Evolutionary conservation across 192 early-diverging fungal species (phyloP).

Genomic region (Coemansia sp.): DNA sequence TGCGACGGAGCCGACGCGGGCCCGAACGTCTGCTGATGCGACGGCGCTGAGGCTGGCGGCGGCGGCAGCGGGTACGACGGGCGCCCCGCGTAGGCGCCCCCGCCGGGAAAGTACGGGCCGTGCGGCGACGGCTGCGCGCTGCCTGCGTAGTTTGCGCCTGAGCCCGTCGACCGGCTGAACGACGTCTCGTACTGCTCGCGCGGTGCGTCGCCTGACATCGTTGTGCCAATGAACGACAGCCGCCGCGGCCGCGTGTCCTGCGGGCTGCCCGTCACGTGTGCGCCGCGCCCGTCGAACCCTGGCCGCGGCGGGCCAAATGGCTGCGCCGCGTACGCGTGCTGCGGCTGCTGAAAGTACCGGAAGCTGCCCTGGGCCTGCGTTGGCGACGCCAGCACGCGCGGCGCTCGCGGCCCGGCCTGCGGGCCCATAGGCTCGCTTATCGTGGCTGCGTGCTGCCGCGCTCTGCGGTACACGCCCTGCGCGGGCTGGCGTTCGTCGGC

Average conservation of each 20-base stretch:
- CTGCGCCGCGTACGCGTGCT: conserved; percentile 13
- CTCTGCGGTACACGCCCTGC: conserved; percentile 14
- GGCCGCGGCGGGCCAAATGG: not conserved
- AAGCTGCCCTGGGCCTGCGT: conserved; percentile 19
- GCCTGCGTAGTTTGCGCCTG: conserved; percentile 10
- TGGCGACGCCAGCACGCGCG: conserved; percentile 7
- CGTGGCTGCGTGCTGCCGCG: conserved; percentile 47
- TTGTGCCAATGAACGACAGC: conserved; percentile 36
- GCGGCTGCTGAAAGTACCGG: conserved; percentile 36
- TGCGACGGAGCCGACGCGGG: conserved; percentile 38
- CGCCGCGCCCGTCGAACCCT: conserved; percentile 4
- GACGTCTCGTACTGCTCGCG: conserved; percentile 51
- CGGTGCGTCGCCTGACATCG: conserved; percentile 13
- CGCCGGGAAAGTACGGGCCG: conserved; percentile 16
- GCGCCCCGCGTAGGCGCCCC: not conserved
- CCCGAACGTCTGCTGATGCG: conserved; percentile 12
- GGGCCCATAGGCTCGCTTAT: conserved; percentile 47
- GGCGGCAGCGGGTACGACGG: conserved; percentile 7
- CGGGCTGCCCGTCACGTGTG: conserved; percentile 5
- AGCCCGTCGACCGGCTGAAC: conserved; percentile 43
- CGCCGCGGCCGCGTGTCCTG: conserved; percentile 31
- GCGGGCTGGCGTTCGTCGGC: conserved; percentile 6
- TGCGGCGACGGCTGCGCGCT: conserved; percentile 34
- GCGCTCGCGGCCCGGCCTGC: conserved; percentile 11
- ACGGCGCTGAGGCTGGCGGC: conserved; percentile 10